Conservation (phyloP, 495 filamentous ascomycete species). For the Neurospora sp. region DNA sequence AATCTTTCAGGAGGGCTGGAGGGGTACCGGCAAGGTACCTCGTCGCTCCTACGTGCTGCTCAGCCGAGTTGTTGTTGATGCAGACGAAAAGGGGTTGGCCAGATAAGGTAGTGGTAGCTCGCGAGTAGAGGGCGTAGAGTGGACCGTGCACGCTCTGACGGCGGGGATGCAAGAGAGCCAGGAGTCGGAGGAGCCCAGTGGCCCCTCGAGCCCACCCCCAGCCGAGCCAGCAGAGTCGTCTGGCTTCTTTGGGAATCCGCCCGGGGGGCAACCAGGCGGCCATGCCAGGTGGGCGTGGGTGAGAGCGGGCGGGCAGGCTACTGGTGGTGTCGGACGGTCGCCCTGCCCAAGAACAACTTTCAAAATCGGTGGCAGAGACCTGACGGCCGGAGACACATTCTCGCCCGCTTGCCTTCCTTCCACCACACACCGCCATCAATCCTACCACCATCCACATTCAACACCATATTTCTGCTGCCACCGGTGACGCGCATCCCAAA, state of each 20-base stretch:
- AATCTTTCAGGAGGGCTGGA: not conserved
- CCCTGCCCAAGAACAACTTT: conserved; percentile 29
- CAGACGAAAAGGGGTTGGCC: not conserved
- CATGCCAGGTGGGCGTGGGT: not conserved
- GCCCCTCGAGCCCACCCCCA: not conserved
- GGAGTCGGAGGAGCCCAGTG: not conserved
- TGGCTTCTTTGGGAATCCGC: not conserved
- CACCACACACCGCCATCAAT: conserved; percentile 25
- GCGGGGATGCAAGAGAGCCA: not conserved
- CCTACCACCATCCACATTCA: conserved; percentile 13
- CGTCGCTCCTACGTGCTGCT: not conserved
- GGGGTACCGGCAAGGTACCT: not conserved
- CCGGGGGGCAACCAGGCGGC: not conserved
- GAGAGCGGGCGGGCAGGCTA: not conserved
- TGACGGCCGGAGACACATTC: conserved; percentile 18
- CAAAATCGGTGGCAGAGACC: conserved; percentile 22
- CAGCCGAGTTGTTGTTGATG: not conserved
- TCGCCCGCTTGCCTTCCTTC: conserved; percentile 5
- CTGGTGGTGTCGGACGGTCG: not conserved
- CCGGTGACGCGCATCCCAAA: not conserved
- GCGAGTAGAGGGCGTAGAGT: not conserved
- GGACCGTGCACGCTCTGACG: not conserved
- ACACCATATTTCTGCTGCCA: conserved; percentile 14
- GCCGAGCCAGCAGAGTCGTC: not conserved
- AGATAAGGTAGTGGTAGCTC: not conserved